These are phyloP conservation scores for Fomitopsis schrenkii DNA, from an alignment of 1,284 basidiomycete species.

Conservation along the genomic window DNA sequence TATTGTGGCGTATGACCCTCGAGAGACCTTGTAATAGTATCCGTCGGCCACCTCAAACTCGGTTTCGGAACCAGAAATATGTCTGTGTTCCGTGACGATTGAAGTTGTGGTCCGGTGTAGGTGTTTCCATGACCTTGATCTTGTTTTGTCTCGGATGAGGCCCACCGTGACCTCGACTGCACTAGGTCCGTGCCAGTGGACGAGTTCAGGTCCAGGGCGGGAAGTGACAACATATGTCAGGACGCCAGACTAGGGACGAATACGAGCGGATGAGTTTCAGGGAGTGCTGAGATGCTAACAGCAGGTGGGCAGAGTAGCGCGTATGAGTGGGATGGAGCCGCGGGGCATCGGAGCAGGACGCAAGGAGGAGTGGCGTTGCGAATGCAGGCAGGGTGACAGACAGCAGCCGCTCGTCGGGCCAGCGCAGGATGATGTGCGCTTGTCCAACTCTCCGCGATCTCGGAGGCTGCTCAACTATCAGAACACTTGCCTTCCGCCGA, in stretches of 20 bases:
- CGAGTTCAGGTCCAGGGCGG: neutral
- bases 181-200: no score
- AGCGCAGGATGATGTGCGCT: neutral
- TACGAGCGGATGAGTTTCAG: neutral
- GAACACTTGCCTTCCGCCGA: constrained; percentile 2
- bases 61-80: neutral
- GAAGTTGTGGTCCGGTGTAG: neutral
- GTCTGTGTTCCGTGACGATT: no score
- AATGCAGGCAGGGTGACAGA: neutral
- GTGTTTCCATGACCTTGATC: neutral
- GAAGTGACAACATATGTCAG: neutral
- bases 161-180: no score
- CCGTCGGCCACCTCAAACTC: no score
- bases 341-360: neutral
- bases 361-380: constrained; percentile 2
- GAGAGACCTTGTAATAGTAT: neutral
- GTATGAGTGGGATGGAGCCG: neutral
- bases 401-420: neutral
- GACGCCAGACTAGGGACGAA: neutral
- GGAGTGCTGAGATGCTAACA: neutral
- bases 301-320: neutral
- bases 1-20: neutral
- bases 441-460: constrained; percentile 2
- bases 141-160: neutral
- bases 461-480: constrained; percentile 6